Conservation (phyloP, 352 stramenopile genomes). For the Phytophthora podocarpi region DNA sequence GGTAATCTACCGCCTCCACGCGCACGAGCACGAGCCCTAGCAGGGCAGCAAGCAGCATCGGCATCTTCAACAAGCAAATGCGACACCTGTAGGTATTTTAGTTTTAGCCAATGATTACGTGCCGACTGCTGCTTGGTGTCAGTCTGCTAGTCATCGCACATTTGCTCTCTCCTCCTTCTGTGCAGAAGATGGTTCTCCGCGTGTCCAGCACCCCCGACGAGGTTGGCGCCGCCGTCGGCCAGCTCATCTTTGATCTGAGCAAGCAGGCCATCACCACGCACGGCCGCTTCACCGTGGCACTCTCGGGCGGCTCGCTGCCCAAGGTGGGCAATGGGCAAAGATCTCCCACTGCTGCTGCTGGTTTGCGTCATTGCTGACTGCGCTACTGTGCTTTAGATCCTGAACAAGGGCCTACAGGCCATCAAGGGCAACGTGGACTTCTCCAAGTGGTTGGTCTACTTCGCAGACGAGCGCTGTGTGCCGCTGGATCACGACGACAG, state of each 20-base stretch:
- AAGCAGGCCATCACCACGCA: constrained; percentile 58
- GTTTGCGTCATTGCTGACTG: background rate
- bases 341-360: background rate
- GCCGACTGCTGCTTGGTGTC: constrained; percentile 10
- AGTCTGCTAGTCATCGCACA: constrained; percentile 1
- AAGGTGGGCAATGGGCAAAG: constrained; percentile 42
- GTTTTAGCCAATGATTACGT: constrained; percentile 27
- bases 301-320: constrained; percentile 88
- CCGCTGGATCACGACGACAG: constrained; percentile 92
- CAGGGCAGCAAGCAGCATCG: background rate
- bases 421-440: constrained; percentile 91
- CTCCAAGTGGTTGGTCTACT: constrained; percentile 97
- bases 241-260: constrained; percentile 71
- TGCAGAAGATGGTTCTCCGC: constrained; percentile 51
- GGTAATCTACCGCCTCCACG: constrained; percentile 38
- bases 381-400: constrained; percentile 45
- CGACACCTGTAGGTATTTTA: too few species aligned
- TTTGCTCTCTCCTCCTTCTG: constrained; percentile 6
- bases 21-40: background rate
- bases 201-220: constrained; percentile 61
- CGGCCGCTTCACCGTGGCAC: constrained; percentile 81
- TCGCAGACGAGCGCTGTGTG: constrained; percentile 98
- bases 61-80: constrained; percentile 6
- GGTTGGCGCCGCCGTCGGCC: constrained; percentile 64
- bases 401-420: constrained; percentile 78